These are phyloP conservation scores for Eucalyptus erythrocorys DNA, from an alignment of 345 rosid genomes.

Conservation along the genomic window DNA sequence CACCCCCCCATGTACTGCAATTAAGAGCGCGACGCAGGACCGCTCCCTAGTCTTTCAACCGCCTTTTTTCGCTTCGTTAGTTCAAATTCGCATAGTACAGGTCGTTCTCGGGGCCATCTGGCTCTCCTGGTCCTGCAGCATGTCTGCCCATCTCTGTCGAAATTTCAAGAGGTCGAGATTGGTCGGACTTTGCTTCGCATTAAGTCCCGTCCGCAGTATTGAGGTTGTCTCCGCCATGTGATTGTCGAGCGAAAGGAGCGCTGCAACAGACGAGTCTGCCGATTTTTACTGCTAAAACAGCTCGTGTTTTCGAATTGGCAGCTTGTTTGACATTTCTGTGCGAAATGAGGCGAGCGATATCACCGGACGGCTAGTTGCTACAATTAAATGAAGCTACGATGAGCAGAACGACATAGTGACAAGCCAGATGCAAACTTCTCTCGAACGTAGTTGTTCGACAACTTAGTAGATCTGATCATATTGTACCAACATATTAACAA, in stretches of 20 bases:
- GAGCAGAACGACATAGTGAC: background rate
- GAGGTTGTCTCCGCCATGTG: background rate
- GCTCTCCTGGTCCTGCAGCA: background rate
- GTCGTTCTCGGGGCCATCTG: background rate
- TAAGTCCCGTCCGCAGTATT: background rate
- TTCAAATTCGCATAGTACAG: background rate
- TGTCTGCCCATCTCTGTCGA: background rate
- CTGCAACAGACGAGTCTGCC: background rate
- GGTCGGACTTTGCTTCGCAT: background rate
- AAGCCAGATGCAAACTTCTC: background rate
- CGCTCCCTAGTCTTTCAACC: background rate
- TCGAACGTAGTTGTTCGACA: background rate
- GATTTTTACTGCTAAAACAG: background rate
- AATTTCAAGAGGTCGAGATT: background rate
- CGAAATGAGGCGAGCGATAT: background rate
- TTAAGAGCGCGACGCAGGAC: background rate
- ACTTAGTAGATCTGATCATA: background rate
- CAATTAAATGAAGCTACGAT: background rate
- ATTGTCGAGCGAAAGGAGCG: background rate
- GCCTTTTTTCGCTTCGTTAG: background rate
- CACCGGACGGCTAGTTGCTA: background rate
- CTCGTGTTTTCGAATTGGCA: background rate
- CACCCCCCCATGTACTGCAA: background rate
- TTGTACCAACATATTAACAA: background rate
- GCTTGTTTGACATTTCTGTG: background rate